These are phyloP conservation scores for Glycine soja DNA, from an alignment of 306 rosid species.

Conservation along the genomic window DNA sequence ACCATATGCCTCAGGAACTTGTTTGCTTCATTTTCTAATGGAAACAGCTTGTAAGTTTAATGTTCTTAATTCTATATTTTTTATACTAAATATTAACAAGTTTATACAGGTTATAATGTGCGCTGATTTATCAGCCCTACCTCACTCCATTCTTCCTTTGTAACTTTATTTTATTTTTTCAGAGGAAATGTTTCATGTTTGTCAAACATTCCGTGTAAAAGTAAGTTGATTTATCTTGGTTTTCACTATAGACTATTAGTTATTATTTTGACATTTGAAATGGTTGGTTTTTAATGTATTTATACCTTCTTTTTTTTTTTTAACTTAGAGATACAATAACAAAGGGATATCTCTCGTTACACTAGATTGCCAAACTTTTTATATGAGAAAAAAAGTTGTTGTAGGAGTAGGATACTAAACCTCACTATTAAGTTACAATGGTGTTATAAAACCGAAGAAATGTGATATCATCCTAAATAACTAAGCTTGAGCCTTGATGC, in stretches of 20 bases:
- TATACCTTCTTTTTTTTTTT: neutral
- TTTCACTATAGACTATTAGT: neutral
- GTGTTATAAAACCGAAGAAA: neutral
- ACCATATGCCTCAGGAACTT: constrained; percentile 46
- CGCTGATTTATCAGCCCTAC: constrained; percentile 39
- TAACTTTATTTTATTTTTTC: constrained; percentile 34
- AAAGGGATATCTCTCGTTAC: neutral
- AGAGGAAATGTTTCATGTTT: constrained; percentile 61
- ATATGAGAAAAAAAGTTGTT: neutral
- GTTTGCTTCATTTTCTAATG: constrained; percentile 49
- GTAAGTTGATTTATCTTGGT: constrained; percentile 52
- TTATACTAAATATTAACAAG: neutral
- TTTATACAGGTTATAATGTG: constrained; percentile 1
- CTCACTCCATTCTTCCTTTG: neutral
- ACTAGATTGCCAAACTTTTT: neutral
- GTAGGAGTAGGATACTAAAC: neutral
- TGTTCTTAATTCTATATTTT: neutral
- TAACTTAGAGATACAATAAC: neutral
- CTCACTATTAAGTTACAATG: neutral
- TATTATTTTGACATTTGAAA: too few relatives aligned
- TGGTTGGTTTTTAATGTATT: neutral
- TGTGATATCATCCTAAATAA: neutral
- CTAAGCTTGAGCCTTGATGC: neutral
- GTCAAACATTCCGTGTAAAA: constrained; percentile 45
- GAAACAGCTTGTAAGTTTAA: constrained; percentile 45